Base-by-base conservation (phyloP, 345 rosid genomes). In the Lepidium africanum region DNA sequence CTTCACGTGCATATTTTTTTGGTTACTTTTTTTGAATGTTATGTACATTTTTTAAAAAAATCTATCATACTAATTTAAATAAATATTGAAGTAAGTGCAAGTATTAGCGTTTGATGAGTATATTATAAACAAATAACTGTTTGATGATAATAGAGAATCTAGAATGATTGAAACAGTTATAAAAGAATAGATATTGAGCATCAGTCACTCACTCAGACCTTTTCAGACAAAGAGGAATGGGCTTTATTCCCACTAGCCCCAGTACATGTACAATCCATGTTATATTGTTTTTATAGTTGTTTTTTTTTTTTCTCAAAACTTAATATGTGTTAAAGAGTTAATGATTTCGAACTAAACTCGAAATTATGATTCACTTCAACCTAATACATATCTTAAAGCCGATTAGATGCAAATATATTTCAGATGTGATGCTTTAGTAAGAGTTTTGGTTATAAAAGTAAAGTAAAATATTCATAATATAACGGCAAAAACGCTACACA, bases 191-290 rank as follows among this genome's bases (percentile, higher is more conserved):
- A 19, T 50, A 36, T 17, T 30, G 42, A 9, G 27, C 46, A 10
- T 27, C 59, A 49, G 36, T 47, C 23, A 8, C 35, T 59, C 56
- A n/a, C 14, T 8, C 30, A 17, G 19, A 53, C 46, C 59, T 56
- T 72, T 64, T 27, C 39, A 48, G 76, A 57, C 65, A 47, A 40
- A 47, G 43, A 32, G 50, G 39, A 55, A 47, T 55, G 65, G 27
- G 33, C 33, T 30, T 30, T 55, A n/a, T 17, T 15, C 21, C 50
- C 76, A 72, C 64, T 63, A 54, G 1, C 14, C 33, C 40, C 10
- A 43, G 14, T 32, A 13, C 17, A 43, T 21, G n/a, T 54, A 21
- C 1, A 21, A 21, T 21, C 23, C 23, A 21, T 21, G 23, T 21
- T 21, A 21, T 21, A 21, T 21, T 21, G 23, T 21, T 21, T 21